Evolutionary conservation across 2,329 filamentous ascomycete species (phyloP), one percentile per base, ranked within the genome.

Genomic region (Fusarium humuli): DNA sequence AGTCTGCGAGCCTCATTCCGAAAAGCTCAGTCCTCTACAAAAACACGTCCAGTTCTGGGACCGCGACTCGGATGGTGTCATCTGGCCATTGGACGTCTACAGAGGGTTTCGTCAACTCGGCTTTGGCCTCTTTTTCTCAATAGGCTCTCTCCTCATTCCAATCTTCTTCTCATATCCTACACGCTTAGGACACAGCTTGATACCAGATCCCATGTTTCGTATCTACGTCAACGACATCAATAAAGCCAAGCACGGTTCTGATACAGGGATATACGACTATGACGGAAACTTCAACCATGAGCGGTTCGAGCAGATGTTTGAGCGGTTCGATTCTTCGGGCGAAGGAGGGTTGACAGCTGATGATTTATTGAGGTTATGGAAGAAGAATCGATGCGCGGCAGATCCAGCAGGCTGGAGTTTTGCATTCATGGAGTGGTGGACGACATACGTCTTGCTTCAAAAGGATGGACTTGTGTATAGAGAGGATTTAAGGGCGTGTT

Each of bases 391-490:
- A 34, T 74, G 73, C 32, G 69, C 59, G 12, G 71, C 44, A 32
- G 74, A 49, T 53, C 72, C 61, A 42, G 75, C 52, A 32, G 74
- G 66, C 14, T 75, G 74, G 53, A 69, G 52, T 40, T 67, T 65
- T 60, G 50, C 70, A 20, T n/a, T 53, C 4, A 34, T 60, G 72
- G 74, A 75, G 65, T 58, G 73, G 32, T 61, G 67, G 3, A 84
- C 85, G 1, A 87, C 85, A 55, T 73, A 88, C 32, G 78, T 90
- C 46, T 77, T 88, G 4, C 61, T 75, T 82, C 86, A 87, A 4
- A 81, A 83, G 50, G 85, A 90, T 72, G 87, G 87, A 0, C 78
- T 79, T 53, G 82, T 89, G 73, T 80, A 77, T 73, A 90, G 89
- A 75, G 86, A 90, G 44, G 87, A 90, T 5, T 44, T 76, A n/a